Evolutionary conservation across 1,139 yeast species (phyloP), one percentile per base, ranked within the genome.

Genomic region (Kodamaea fungicola): DNA sequence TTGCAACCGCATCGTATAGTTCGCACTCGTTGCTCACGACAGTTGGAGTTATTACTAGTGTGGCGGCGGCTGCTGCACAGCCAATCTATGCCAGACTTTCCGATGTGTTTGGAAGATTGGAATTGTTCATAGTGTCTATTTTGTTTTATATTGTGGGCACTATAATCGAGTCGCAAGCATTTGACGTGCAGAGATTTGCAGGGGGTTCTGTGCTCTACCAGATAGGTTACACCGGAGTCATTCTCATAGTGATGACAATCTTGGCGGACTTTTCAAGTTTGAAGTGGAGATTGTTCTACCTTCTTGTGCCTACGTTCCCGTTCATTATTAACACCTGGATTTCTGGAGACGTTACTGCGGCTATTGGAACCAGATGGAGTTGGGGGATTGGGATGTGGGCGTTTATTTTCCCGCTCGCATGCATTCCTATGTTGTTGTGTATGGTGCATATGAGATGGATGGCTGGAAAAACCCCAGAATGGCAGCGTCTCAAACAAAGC

Each of bases 331-430:
- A 52, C 44, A 51, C 57, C 7, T 54, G 59, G 59, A 45, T 52
- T 6, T 41, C 51, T 4, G 59, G 55, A 24, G 37, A 53, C 32
- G 48, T 54, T 9, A 39, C 49, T 21, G 37, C 42, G 9, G 48
- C 50, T n/a, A 37, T 49, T 10, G 43, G 38, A 4, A n/a, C 33
- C 12, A 37, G 43, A 28, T 62, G 68, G 67, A 47, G 50, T 32
- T 61, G 57, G 54, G 66, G 67, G 22, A 57, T 64, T 34, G 67
- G 64, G 21, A 64, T 66, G 59, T 67, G 67, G 67, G 71, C 71
- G 1, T 63, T 62, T 42, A 62, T 65, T 31, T 61, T 64, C 53
- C 71, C 71, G 12, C 51, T 64, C 33, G 51, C 64, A 10, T 58
- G 61, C 45, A 39, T 66, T 21, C 72, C 71, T 10, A 46, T 64